Percentiles rank a stretch among this genome's conserved stretches.
These are phyloP conservation scores for Rhodotorula glutinis DNA, from an alignment of 1,284 basidiomycete species.

Conservation along the genomic window DNA sequence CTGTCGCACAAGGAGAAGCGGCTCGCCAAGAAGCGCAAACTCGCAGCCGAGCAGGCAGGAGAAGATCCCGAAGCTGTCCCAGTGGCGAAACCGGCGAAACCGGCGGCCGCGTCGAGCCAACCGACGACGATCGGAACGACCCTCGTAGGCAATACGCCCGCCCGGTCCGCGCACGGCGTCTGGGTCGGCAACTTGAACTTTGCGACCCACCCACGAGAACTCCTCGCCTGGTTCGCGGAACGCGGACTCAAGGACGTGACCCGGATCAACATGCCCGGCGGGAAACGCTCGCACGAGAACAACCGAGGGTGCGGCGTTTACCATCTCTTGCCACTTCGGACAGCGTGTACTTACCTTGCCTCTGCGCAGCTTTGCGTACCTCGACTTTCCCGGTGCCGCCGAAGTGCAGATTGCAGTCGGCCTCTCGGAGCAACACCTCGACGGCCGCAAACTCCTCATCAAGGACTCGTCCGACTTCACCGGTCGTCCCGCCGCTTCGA, in stretches of 20 bases:
- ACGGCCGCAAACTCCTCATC: conserved; percentile 84
- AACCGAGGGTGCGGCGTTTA: conserved; percentile 54
- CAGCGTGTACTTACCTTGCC: no score
- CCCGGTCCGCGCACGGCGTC: conserved; percentile 49
- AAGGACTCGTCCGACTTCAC: conserved; percentile 62
- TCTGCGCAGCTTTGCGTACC: conserved; percentile 95
- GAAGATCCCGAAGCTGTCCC: conserved; percentile 10
- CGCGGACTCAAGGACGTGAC: conserved; percentile 49
- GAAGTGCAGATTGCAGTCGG: conserved; percentile 71
- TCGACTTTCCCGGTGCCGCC: conserved; percentile 80
- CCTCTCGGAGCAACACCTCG: conserved; percentile 73
- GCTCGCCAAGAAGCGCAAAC: conserved; percentile 36
- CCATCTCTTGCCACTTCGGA: no score
- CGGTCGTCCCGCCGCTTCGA: conserved; percentile 47
- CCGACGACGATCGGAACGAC: conserved; percentile 26
- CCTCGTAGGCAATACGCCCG: conserved; percentile 33
- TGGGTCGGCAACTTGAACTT: conserved; percentile 96
- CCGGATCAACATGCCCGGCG: conserved; percentile 56
- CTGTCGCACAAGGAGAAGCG: conserved; percentile 42
- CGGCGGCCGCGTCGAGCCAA: neutral
- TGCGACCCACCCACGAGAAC: conserved; percentile 61
- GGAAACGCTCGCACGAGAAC: conserved; percentile 52
- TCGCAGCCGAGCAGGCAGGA: conserved; percentile 23
- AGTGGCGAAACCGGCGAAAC: neutral
- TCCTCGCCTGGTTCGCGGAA: conserved; percentile 36